Evolutionary conservation across 2,329 filamentous ascomycete genomes (phyloP).

Genomic region (Xylariaceae sp.): DNA sequence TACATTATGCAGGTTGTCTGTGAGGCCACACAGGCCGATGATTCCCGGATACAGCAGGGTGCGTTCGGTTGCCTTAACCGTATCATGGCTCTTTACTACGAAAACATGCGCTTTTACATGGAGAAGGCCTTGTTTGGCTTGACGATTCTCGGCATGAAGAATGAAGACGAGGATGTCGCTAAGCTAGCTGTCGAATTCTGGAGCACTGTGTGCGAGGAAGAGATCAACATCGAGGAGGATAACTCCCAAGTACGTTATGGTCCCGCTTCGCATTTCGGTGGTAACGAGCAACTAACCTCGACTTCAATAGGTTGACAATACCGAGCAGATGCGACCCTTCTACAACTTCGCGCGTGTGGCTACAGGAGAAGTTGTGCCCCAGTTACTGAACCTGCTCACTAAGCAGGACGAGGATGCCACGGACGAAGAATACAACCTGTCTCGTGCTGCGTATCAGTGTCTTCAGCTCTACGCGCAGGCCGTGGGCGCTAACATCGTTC

Average conservation of each 20-base stretch:
- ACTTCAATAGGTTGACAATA: conserved; percentile 57
- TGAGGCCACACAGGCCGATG: conserved; percentile 92
- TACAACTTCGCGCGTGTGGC: conserved; percentile 95
- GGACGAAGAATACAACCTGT: conserved; percentile 96
- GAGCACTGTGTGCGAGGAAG: conserved; percentile 99
- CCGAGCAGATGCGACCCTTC: conserved; percentile 80
- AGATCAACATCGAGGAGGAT: conserved; percentile 96
- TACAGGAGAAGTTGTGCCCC: conserved; percentile 88
- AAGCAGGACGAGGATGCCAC: conserved; percentile 97
- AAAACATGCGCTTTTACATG: conserved; percentile 99
- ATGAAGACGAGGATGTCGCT: conserved; percentile 91
- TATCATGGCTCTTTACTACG: conserved; percentile 98
- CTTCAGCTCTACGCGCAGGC: conserved; percentile 92
- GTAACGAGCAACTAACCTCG: conserved; percentile 8
- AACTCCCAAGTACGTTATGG: conserved; percentile 64
- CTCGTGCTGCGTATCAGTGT: conserved; percentile 92
- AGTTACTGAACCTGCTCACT: conserved; percentile 80
- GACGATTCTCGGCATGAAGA: conserved; percentile 98
- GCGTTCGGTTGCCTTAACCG: conserved; percentile 96
- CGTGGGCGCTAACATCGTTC: conserved; percentile 77
- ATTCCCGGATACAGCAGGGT: conserved; percentile 87
- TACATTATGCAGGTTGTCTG: conserved; percentile 99
- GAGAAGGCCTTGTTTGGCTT: conserved; percentile 98
- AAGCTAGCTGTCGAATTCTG: conserved; percentile 99
- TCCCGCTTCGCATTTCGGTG: neutral